Evolutionary conservation across 2,329 filamentous ascomycete genomes (phyloP).

Genomic region (Trichophyton simii): DNA sequence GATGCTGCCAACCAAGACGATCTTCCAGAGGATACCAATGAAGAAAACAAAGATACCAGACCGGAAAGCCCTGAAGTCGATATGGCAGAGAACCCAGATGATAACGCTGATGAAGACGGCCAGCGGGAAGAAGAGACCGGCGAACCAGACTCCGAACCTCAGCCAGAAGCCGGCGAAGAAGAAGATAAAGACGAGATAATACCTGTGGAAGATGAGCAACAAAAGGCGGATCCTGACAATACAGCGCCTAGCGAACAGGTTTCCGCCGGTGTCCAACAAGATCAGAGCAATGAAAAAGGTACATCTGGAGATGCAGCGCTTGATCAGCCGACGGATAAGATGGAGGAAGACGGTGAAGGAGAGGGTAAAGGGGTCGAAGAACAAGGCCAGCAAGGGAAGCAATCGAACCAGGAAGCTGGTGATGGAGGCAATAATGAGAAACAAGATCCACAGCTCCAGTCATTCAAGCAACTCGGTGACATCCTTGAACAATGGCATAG

Average conservation of each 20-base stretch:
- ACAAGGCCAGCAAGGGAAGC: slow-evolving; percentile 20
- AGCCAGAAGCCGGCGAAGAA: slow-evolving; percentile 35
- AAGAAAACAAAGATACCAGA: slow-evolving; percentile 18
- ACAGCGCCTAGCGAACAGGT: slow-evolving; percentile 34
- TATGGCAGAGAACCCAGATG: slow-evolving; percentile 11
- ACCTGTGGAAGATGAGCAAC: slow-evolving; percentile 36
- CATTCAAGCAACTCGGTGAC: slow-evolving; percentile 91
- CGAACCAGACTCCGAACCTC: slow-evolving; percentile 22
- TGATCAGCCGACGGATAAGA: slow-evolving; percentile 33
- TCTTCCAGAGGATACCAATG: slow-evolving; percentile 14
- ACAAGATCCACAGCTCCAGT: slow-evolving; percentile 44
- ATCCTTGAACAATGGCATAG: slow-evolving; percentile 86
- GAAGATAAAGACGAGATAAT: slow-evolving; percentile 42
- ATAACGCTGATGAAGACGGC: slow-evolving; percentile 35
- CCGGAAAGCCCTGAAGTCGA: slow-evolving; percentile 21
- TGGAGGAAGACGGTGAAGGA: slow-evolving; percentile 34
- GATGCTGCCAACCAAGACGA: slow-evolving; percentile 26
- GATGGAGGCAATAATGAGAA: slow-evolving; percentile 25
- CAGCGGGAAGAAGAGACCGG: slow-evolving; percentile 31
- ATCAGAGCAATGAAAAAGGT: slow-evolving; percentile 32
- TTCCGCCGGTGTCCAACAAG: slow-evolving; percentile 28
- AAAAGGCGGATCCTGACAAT: slow-evolving; percentile 43
- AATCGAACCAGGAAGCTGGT: slow-evolving; percentile 19
- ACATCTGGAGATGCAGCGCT: slow-evolving; percentile 37
- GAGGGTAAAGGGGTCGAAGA: slow-evolving; percentile 24